Evolutionary conservation across 208 protist genomes (phyloP).

Genomic region (Entamoeba histolytica): DNA sequence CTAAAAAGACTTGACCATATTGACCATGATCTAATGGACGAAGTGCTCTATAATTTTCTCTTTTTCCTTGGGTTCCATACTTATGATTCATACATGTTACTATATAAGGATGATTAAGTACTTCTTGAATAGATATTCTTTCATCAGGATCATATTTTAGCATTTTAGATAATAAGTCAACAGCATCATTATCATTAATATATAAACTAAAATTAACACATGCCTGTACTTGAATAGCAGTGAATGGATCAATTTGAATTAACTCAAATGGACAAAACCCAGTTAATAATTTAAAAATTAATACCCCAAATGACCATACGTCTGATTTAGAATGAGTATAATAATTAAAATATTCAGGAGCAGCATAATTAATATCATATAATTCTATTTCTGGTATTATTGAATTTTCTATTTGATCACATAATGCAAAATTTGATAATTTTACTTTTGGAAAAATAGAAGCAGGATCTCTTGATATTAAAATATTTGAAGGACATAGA

Average conservation of each 20-base stretch:
- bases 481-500: background rate
- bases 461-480: background rate
- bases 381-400: background rate
- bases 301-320: background rate
- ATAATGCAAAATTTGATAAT: background rate
- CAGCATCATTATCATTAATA: slow-evolving; percentile 4
- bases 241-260: background rate
- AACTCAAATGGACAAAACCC: background rate
- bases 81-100: background rate
- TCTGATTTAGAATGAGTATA: background rate
- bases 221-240: background rate
- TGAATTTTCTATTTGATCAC: background rate
- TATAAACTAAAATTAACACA: background rate
- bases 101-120: slow-evolving; percentile 46
- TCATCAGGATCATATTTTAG: slow-evolving; percentile 32
- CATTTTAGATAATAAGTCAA: slow-evolving; percentile 31
- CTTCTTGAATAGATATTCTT: slow-evolving; percentile 35
- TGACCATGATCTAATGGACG: background rate
- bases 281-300: background rate
- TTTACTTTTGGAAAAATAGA: background rate
- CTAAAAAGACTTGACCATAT: background rate
- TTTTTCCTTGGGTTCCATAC: background rate
- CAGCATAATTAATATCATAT: background rate
- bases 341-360: background rate
- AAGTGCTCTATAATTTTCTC: background rate